Evolutionary conservation across 2,329 filamentous ascomycete genomes (phyloP).

Genomic region (Beauveria medogensis): DNA sequence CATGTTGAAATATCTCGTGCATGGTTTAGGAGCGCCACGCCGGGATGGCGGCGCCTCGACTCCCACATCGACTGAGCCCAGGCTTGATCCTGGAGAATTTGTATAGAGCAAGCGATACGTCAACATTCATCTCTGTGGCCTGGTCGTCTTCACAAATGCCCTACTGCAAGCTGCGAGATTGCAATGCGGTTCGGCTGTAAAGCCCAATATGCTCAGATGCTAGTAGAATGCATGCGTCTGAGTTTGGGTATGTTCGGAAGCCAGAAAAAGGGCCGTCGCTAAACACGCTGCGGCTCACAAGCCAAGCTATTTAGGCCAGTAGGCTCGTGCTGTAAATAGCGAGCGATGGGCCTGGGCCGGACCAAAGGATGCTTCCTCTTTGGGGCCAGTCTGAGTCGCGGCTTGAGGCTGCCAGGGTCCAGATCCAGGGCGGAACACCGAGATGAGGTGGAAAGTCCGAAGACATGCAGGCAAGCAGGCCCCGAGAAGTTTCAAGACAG

Average conservation of each 20-base stretch:
- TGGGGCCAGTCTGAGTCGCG: neutral
- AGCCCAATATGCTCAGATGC: neutral
- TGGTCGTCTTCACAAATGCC: too few relatives aligned
- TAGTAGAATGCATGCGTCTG: neutral
- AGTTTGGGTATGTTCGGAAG: neutral
- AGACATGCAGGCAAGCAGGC: neutral
- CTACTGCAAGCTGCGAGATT: neutral
- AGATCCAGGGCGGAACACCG: conserved; percentile 2
- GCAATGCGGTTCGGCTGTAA: neutral
- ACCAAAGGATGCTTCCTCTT: conserved; percentile 6
- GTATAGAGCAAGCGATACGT: too few relatives aligned
- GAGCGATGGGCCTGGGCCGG: neutral
- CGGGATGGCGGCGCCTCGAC: neutral
- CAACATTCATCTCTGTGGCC: too few relatives aligned
- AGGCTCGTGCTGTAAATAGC: neutral
- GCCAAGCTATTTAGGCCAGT: neutral
- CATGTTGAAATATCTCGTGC: neutral
- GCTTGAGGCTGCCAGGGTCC: neutral
- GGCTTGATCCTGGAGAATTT: neutral
- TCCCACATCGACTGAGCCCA: neutral
- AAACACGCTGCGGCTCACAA: neutral
- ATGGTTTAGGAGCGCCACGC: neutral
- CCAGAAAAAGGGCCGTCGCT: neutral
- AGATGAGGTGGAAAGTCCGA: neutral
- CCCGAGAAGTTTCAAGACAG: neutral